Evolutionary conservation across 371 early-diverging fungal species (phyloP).

Genomic region (Mortierella sp.): DNA sequence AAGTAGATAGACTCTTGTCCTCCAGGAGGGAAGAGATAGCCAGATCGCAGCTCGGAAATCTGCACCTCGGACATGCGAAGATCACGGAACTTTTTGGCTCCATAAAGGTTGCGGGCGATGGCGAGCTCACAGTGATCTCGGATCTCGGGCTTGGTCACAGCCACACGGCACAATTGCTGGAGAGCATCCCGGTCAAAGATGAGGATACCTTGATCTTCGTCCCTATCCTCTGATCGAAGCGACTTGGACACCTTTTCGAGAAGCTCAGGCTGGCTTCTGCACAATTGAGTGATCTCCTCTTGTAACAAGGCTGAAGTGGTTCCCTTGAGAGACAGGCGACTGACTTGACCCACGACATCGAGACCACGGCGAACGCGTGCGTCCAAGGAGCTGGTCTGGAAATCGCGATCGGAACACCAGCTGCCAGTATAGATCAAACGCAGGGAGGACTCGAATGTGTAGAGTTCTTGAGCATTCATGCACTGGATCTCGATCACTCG

Average conservation of each 20-base stretch:
- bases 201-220: constrained; percentile 51
- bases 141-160: constrained; percentile 42
- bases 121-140: constrained; percentile 51
- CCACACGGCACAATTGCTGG: constrained; percentile 46
- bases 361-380: constrained; percentile 48
- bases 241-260: constrained; percentile 47
- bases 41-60: constrained; percentile 33
- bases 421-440: constrained; percentile 49
- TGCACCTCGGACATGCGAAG: constrained; percentile 51
- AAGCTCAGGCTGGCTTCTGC: constrained; percentile 45
- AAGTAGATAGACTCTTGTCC: constrained; percentile 53
- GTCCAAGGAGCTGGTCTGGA: constrained; percentile 45
- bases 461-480: constrained; percentile 42
- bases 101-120: constrained; percentile 51
- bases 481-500: constrained; percentile 50
- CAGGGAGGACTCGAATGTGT: constrained; percentile 44
- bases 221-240: constrained; percentile 43
- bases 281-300: constrained; percentile 50
- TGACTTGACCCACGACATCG: constrained; percentile 49
- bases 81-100: constrained; percentile 52
- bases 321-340: constrained; percentile 33
- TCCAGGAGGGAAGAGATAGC: constrained; percentile 51
- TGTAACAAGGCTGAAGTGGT: constrained; percentile 38
- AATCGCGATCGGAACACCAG: constrained; percentile 53
- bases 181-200: constrained; percentile 49